Conservation (phyloP, 2,329 filamentous ascomycete species). For the Dryadomyces quercus-mongolicae region DNA sequence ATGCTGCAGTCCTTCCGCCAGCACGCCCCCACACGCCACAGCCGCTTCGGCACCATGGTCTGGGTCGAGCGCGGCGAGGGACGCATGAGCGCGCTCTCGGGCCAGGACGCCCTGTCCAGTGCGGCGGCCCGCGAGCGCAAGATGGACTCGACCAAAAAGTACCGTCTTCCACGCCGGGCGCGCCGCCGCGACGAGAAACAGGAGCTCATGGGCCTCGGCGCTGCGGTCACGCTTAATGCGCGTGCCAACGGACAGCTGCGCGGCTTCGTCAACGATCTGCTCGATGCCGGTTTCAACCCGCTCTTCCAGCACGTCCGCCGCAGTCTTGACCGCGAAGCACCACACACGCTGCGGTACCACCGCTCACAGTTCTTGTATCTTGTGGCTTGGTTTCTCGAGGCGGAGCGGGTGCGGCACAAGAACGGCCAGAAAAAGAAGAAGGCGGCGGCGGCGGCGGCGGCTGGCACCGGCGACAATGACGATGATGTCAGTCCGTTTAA, state of each 20-base stretch:
- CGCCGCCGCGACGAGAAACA: constrained; percentile 51
- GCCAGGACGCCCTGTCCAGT: constrained; percentile 72
- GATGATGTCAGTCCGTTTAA: constrained; percentile 62
- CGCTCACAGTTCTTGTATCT: constrained; percentile 84
- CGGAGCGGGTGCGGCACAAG: constrained; percentile 61
- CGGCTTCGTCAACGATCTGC: constrained; percentile 79
- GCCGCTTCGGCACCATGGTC: constrained; percentile 92
- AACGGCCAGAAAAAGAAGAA: neutral
- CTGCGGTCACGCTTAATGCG: constrained; percentile 55
- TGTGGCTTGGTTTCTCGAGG: constrained; percentile 83
- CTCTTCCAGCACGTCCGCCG: constrained; percentile 75
- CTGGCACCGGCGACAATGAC: constrained; percentile 8
- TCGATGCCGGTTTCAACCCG: constrained; percentile 93
- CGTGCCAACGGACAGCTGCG: constrained; percentile 67
- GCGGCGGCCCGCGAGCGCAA: constrained; percentile 64
- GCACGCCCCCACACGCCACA: constrained; percentile 75
- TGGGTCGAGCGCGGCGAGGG: constrained; percentile 85
- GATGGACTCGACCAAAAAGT: constrained; percentile 85
- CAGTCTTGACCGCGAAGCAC: constrained; percentile 79
- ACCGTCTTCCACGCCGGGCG: constrained; percentile 62
- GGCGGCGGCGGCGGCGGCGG: neutral
- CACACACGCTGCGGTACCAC: constrained; percentile 67
- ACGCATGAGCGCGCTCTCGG: constrained; percentile 75
- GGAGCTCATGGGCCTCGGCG: constrained; percentile 52
- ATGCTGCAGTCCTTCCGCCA: constrained; percentile 68